Evolutionary conservation across 257 asterid species (phyloP).

Genomic region (Nemophila menziesii): DNA sequence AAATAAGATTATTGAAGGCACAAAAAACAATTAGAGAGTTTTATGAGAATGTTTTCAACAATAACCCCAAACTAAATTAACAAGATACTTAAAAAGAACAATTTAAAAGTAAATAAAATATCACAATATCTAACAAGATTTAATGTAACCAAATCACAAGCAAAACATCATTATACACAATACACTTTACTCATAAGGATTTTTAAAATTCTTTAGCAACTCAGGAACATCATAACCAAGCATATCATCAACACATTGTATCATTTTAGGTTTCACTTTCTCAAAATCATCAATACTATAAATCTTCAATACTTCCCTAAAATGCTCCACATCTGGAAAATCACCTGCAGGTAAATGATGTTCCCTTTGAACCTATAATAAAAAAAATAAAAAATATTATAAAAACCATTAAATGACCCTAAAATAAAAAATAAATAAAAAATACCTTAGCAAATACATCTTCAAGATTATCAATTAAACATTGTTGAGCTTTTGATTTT

Average conservation of each 20-base stretch:
- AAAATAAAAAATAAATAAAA: not conserved
- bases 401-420: too few relatives aligned
- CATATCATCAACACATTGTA: constrained; percentile 74
- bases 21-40: too few relatives aligned
- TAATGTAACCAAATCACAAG: too few relatives aligned
- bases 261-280: constrained; percentile 73
- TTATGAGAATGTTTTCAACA: too few relatives aligned
- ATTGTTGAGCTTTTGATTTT: constrained; percentile 59
- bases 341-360: constrained; percentile 75
- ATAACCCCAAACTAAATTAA: too few relatives aligned
- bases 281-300: constrained; percentile 73
- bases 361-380: constrained; percentile 56
- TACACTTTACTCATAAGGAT: constrained; percentile 54
- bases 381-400: not conserved
- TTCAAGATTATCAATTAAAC: constrained; percentile 52
- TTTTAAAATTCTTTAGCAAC: constrained; percentile 55
- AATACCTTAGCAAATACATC: constrained; percentile 55
- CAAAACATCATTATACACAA: too few relatives aligned
- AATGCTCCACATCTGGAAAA: constrained; percentile 62
- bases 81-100: too few relatives aligned
- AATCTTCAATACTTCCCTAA: constrained; percentile 44
- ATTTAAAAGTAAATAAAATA: too few relatives aligned
- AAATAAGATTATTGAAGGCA: too few relatives aligned
- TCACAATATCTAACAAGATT: too few relatives aligned
- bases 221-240: constrained; percentile 79